Evolutionary conservation across 257 asterid genomes (phyloP).

Genomic region (Capsicum baccatum): DNA sequence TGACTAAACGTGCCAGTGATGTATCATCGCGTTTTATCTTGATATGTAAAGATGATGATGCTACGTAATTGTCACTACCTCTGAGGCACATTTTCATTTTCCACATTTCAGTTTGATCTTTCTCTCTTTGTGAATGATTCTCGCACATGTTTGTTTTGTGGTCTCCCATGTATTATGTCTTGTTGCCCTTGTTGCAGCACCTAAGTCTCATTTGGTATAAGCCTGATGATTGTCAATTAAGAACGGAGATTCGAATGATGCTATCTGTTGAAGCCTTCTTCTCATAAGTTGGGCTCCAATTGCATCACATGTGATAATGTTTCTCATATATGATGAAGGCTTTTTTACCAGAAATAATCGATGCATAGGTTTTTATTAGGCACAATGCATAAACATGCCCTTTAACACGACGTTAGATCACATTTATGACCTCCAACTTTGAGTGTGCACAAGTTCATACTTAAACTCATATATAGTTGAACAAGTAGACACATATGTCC

Average conservation of each 20-base stretch:
- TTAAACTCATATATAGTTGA: no score
- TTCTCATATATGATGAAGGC: conserved; percentile 24
- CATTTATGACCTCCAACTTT: no score
- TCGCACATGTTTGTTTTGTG: no score
- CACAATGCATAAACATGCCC: no score
- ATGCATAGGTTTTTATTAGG: not conserved
- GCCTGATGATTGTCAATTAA: conserved; percentile 28
- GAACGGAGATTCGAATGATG: conserved; percentile 32
- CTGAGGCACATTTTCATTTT: conserved; percentile 44
- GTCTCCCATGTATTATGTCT: no score
- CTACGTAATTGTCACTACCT: conserved; percentile 53
- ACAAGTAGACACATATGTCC: no score
- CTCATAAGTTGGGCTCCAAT: conserved; percentile 20
- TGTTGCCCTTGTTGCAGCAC: not conserved
- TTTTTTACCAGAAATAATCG: not conserved
- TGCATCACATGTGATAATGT: conserved; percentile 22
- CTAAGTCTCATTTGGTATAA: not conserved
- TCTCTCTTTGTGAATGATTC: not conserved
- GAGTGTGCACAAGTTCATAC: no score
- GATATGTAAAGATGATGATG: conserved; percentile 55
- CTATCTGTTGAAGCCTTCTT: conserved; percentile 27
- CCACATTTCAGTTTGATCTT: not conserved
- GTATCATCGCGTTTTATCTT: conserved; percentile 43
- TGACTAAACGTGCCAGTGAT: conserved; percentile 50
- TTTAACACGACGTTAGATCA: no score